Conservation (phyloP, 202 grass and related monocot species). For the Brachypodium distachyon region DNA sequence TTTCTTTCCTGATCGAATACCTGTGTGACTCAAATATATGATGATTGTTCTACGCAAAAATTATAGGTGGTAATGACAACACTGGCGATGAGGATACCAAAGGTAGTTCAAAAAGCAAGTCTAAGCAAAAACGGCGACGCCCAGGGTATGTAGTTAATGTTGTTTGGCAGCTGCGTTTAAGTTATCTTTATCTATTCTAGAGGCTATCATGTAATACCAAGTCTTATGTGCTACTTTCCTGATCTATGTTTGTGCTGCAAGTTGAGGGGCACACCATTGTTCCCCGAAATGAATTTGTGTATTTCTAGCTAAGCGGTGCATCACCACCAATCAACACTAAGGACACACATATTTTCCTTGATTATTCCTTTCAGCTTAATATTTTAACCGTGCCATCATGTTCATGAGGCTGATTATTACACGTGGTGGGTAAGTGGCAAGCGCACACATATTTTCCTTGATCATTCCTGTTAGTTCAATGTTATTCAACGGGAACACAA, state of each 20-base stretch:
- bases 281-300: neutral
- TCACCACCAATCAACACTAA: neutral
- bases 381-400: neutral
- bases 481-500: neutral
- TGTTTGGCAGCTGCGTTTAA: neutral
- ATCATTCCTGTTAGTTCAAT: neutral
- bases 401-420: neutral
- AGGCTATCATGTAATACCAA: neutral
- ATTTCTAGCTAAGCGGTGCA: neutral
- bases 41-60: conserved; percentile 17
- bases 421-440: neutral
- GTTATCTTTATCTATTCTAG: neutral
- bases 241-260: neutral
- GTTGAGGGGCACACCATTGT: neutral
- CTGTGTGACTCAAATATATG: neutral
- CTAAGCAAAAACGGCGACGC: conserved; percentile 65
- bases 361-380: conserved; percentile 3
- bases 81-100: conserved; percentile 63
- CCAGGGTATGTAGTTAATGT: conserved; percentile 44
- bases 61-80: conserved; percentile 51
- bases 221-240: neutral
- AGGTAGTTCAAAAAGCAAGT: conserved; percentile 53
- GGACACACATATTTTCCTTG: neutral
- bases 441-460: neutral
- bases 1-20: conserved; percentile 8